Conservation (phyloP, 495 filamentous ascomycete species). For the Penicillium riverlandense region DNA sequence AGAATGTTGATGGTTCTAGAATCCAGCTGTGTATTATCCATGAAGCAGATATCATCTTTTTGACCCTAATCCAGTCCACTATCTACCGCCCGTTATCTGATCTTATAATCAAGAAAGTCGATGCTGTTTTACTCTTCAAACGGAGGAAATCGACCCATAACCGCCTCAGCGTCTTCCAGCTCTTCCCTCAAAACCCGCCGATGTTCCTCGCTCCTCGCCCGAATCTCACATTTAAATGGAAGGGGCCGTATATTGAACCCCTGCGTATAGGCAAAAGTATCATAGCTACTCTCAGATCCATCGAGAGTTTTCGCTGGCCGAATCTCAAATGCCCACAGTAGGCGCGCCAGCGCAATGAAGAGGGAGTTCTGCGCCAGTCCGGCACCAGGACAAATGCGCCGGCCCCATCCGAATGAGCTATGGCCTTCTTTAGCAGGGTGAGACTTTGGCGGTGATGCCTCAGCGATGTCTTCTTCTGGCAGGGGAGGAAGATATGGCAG, state of each 20-base stretch:
- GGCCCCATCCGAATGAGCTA: slow-evolving; percentile 15
- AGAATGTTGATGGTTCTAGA: no score
- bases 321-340: slow-evolving; percentile 49
- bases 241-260: slow-evolving; percentile 15
- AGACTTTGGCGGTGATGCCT: background rate
- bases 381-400: slow-evolving; percentile 31
- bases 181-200: slow-evolving; percentile 3
- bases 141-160: slow-evolving; percentile 4
- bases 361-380: slow-evolving; percentile 46
- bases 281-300: slow-evolving; percentile 6
- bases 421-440: slow-evolving; percentile 13
- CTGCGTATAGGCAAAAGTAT: slow-evolving; percentile 17
- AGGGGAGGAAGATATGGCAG: slow-evolving; percentile 4
- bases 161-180: background rate
- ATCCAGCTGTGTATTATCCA: no score
- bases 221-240: slow-evolving; percentile 11
- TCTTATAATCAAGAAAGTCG: no score
- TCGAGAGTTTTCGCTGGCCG: slow-evolving; percentile 36
- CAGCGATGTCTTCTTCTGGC: slow-evolving; percentile 1
- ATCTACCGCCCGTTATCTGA: no score
- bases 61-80: no score
- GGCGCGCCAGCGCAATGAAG: slow-evolving; percentile 38
- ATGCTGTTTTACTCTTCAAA: slow-evolving; percentile 1
- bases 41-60: no score
- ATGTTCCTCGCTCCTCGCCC: slow-evolving; percentile 3